A percentile compares a stretch with the other conserved stretches of the same genome.
These are phyloP conservation scores for Cladosporium sp. DNA, from an alignment of 2,329 filamentous ascomycete genomes.

Conservation along the genomic window DNA sequence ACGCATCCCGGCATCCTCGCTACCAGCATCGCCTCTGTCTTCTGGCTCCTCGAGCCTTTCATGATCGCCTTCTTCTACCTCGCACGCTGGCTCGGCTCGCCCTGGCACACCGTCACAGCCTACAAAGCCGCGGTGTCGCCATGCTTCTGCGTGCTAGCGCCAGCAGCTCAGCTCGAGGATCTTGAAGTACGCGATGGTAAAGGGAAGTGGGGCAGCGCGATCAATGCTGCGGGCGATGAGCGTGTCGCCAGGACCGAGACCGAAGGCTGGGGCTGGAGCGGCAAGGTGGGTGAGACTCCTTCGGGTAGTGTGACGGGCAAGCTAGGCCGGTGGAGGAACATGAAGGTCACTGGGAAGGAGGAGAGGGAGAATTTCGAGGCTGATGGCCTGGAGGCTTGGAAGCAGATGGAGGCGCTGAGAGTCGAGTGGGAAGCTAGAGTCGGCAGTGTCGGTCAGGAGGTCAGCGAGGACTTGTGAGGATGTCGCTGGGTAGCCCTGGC, in stretches of 20 bases:
- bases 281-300: constrained; percentile 52
- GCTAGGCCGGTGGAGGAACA: constrained; percentile 59
- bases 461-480: constrained; percentile 3
- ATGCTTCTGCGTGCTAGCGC: constrained; percentile 74
- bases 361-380: constrained; percentile 70
- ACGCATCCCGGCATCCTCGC: constrained; percentile 84
- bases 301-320: constrained; percentile 45
- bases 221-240: constrained; percentile 58
- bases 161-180: constrained; percentile 62
- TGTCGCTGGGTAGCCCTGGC: not conserved
- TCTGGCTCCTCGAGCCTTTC: constrained; percentile 65
- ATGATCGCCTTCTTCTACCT: constrained; percentile 71
- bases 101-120: constrained; percentile 78
- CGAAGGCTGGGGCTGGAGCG: constrained; percentile 75
- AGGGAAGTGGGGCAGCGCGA: constrained; percentile 83
- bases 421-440: constrained; percentile 42
- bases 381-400: constrained; percentile 60
- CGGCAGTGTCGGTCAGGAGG: constrained; percentile 1
- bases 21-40: constrained; percentile 77
- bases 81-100: constrained; percentile 75
- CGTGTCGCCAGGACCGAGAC: constrained; percentile 77
- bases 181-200: constrained; percentile 53
- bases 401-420: constrained; percentile 39
- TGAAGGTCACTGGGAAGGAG: constrained; percentile 59
- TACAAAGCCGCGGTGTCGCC: constrained; percentile 76